Evolutionary conservation across 768 basidiomycete genomes (phyloP).

Genomic region (Boletus reticuloceps): DNA sequence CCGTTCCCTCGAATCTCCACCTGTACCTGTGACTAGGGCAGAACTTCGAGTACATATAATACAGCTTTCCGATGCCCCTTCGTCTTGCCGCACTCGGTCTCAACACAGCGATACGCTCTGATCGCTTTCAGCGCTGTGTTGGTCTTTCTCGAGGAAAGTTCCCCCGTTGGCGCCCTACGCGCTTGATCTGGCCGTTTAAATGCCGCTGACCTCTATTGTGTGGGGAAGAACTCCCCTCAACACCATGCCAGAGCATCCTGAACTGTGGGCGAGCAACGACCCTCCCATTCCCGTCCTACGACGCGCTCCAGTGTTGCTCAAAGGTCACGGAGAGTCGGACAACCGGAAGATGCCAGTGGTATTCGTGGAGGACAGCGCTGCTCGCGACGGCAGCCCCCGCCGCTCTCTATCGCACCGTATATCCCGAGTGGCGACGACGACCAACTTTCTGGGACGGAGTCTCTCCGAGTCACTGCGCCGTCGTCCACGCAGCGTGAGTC

Average conservation of each 20-base stretch:
- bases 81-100: background rate
- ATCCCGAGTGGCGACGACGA: conserved; percentile 29
- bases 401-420: conserved; percentile 38
- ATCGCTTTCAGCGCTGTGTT: no score
- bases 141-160: no score
- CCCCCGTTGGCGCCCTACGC: background rate
- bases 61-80: background rate
- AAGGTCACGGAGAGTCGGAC: conserved; percentile 31
- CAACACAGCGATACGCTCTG: no score
- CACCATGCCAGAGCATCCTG: conserved; percentile 10
- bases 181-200: background rate
- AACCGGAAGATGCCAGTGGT: conserved; percentile 2
- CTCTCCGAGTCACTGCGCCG: conserved; percentile 22
- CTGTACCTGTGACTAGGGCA: background rate
- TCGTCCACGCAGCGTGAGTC: conserved; percentile 9
- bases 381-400: conserved; percentile 14
- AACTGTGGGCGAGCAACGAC: background rate
- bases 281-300: conserved; percentile 28
- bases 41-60: background rate
- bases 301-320: conserved; percentile 38
- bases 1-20: background rate
- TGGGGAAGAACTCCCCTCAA: background rate
- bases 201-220: background rate
- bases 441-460: conserved; percentile 24
- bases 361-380: background rate